Evolutionary conservation across 2,329 filamentous ascomycete species (phyloP).

Genomic region (Juglanconis oblonga): DNA sequence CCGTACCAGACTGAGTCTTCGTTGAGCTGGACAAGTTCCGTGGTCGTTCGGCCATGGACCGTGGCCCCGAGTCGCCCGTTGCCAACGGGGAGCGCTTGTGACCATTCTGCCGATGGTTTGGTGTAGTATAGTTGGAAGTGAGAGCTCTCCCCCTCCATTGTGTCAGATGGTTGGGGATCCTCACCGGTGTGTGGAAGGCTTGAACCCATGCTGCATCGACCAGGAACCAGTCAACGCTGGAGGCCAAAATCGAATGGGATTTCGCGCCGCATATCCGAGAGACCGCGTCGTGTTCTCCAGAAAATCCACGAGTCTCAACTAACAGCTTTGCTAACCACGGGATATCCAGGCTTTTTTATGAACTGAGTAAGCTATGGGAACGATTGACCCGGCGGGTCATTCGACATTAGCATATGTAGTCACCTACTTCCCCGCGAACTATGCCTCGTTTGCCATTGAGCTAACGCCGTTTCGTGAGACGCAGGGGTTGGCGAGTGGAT

Average conservation of each 20-base stretch:
- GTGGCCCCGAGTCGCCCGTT: conserved; percentile 44
- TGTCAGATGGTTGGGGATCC: not conserved
- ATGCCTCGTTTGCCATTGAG: not conserved
- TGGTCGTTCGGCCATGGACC: conserved; percentile 41
- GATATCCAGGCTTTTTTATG: not conserved
- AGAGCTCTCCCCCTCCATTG: not conserved
- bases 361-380: not conserved
- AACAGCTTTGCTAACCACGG: not conserved
- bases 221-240: not conserved
- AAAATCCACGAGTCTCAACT: not conserved
- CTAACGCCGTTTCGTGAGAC: not conserved
- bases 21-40: conserved; percentile 43
- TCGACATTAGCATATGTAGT: not conserved
- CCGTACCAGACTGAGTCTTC: conserved; percentile 48
- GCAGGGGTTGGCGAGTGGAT: conserved; percentile 13
- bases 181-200: not conserved
- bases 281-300: not conserved
- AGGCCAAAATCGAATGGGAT: not conserved
- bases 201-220: not conserved
- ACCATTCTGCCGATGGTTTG: conserved; percentile 29
- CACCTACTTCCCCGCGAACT: conserved; percentile 6
- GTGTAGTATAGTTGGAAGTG: conserved; percentile 26
- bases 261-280: conserved; percentile 10
- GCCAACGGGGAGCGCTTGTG: conserved; percentile 42
- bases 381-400: conserved; percentile 6